Conservation (phyloP, 345 rosid genomes). For the Garcia nutans region DNA sequence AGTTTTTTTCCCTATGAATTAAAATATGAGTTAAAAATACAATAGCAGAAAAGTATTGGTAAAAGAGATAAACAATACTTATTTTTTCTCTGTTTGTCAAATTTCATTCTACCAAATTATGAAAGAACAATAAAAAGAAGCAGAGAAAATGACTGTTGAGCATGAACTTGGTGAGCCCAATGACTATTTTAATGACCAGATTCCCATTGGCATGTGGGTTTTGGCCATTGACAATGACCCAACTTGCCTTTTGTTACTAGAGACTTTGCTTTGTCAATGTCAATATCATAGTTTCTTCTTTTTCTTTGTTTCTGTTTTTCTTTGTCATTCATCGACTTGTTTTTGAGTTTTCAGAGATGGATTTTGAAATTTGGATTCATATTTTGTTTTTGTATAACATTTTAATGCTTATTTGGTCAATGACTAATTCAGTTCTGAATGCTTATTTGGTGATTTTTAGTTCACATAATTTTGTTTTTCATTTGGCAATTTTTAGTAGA, state of each 20-base stretch:
- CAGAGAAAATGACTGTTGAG: conserved; percentile 44
- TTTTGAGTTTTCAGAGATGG: conserved; percentile 12
- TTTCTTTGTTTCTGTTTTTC: neutral
- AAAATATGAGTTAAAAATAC: too few species aligned
- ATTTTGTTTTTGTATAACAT: neutral
- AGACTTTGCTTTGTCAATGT: conserved; percentile 61
- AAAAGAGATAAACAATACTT: too few species aligned
- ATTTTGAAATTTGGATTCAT: conserved; percentile 17
- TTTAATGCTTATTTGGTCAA: neutral
- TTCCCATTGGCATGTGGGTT: conserved; percentile 74
- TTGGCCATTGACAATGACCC: conserved; percentile 82
- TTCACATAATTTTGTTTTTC: neutral
- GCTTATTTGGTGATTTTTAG: neutral
- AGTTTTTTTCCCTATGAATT: too few species aligned
- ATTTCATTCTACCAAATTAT: neutral
- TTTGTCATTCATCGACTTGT: conserved; percentile 8
- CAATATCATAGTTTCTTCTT: conserved; percentile 53
- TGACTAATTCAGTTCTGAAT: neutral
- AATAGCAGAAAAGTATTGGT: too few species aligned
- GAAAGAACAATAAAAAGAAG: neutral
- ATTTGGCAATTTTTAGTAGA: neutral
- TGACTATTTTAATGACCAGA: conserved; percentile 48
- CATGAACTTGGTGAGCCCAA: conserved; percentile 37
- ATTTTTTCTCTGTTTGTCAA: neutral
- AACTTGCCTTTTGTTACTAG: conserved; percentile 57